These are phyloP conservation scores for Pseudocercospora macadamiae DNA, from an alignment of 2,329 filamentous ascomycete species.

Conservation along the genomic window DNA sequence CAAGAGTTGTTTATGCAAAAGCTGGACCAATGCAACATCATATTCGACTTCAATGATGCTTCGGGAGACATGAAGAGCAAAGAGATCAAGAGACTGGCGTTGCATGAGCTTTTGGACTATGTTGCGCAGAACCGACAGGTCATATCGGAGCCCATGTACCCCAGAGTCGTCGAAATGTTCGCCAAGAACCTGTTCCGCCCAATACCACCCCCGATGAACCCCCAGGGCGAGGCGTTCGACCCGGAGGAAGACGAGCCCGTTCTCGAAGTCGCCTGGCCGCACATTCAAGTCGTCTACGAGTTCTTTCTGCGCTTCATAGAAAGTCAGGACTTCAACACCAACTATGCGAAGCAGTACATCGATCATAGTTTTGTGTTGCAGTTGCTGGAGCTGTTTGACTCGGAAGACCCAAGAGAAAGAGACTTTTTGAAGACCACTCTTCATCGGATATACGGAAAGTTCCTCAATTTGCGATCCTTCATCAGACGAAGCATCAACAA, in stretches of 20 bases:
- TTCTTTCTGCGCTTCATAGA: slow-evolving; percentile 99
- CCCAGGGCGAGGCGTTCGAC: slow-evolving; percentile 96
- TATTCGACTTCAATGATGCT: slow-evolving; percentile 99
- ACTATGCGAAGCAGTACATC: slow-evolving; percentile 98
- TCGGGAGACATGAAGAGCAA: slow-evolving; percentile 99
- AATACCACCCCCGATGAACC: slow-evolving; percentile 95
- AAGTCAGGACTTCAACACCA: slow-evolving; percentile 99
- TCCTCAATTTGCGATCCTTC: slow-evolving; percentile 94
- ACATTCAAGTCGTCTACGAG: slow-evolving; percentile 99
- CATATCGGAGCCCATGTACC: slow-evolving; percentile 99
- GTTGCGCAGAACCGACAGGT: slow-evolving; percentile 98
- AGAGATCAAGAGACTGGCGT: slow-evolving; percentile 94
- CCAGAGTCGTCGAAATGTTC: slow-evolving; percentile 98
- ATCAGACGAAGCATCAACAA: slow-evolving; percentile 99
- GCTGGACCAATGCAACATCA: slow-evolving; percentile 99
- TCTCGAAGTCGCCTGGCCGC: slow-evolving; percentile 96
- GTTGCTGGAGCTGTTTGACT: slow-evolving; percentile 96
- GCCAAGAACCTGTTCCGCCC: slow-evolving; percentile 97
- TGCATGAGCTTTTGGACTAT: slow-evolving; percentile 96
- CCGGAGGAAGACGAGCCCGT: slow-evolving; percentile 98
- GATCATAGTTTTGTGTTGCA: slow-evolving; percentile 96
- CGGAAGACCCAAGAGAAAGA: slow-evolving; percentile 92
- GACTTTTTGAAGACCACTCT: slow-evolving; percentile 98
- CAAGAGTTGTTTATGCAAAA: slow-evolving; percentile 99
- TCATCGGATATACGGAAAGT: slow-evolving; percentile 98